These are phyloP conservation scores for Aspergillus nanangensis DNA, from an alignment of 495 filamentous ascomycete genomes.

Conservation along the genomic window DNA sequence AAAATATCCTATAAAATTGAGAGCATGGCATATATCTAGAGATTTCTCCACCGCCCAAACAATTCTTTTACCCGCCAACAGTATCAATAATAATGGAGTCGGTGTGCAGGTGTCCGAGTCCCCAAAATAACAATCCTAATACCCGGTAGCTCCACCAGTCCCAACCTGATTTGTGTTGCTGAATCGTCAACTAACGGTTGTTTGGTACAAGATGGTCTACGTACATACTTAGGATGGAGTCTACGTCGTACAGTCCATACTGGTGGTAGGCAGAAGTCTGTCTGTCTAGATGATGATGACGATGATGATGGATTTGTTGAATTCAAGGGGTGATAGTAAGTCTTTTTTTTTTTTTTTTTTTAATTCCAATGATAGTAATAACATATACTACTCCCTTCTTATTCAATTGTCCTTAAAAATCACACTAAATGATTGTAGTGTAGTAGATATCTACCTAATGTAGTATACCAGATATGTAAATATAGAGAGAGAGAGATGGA, in stretches of 20 bases:
- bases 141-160: neutral
- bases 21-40: too few species aligned
- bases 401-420: neutral
- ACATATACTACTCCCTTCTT: neutral
- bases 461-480: neutral
- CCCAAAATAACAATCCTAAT: neutral
- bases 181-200: neutral
- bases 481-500: neutral
- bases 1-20: neutral
- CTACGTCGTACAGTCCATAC: neutral
- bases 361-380: neutral
- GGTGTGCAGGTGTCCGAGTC: neutral
- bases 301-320: neutral
- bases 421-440: too few species aligned
- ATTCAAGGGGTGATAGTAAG: too few species aligned
- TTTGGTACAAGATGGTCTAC: neutral
- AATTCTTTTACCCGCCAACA: too few species aligned
- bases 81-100: neutral
- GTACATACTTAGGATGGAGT: neutral
- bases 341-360: conserved; percentile 7
- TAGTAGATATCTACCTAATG: too few species aligned
- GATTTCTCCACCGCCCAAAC: too few species aligned
- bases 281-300: too few species aligned
- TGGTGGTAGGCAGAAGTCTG: neutral
- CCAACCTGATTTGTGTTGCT: neutral